Evolutionary conservation across 768 basidiomycete genomes (phyloP), one percentile per base, ranked within the genome.

Genomic region (Suillus subaureus): DNA sequence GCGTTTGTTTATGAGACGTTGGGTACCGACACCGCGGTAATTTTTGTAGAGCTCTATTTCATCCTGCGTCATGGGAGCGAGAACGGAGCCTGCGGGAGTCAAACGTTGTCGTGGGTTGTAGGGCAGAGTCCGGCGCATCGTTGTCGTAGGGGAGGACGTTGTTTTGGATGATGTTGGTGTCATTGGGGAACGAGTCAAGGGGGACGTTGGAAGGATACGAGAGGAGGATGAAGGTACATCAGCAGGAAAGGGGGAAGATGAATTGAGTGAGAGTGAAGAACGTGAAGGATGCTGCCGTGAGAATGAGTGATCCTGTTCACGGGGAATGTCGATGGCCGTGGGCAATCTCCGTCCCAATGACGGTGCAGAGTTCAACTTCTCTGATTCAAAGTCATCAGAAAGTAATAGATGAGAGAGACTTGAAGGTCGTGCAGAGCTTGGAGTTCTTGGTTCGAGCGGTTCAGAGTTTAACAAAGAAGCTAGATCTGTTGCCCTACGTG

Each of bases 401-500:
- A 76, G 72, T 6, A 82, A 69, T 26, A 82, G 70, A 67, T 82
- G 81, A 1, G 81, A 80, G 66, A 82, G 69, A 54, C 81, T 81
- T 42, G 87, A 85, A 47, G 84, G 77, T 12, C 73, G 74, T 51
- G 79, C 76, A 49, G 79, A 76, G 67, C 63, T 72, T 70, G 73
- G 70, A 68, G 79, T 70, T 71, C 78, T 65, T 69, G 76, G 78
- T 26, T 78, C 77, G 55, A 74, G 78, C n/a, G 84, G 76, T 67
- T 84, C 84, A 67, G 84, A 82, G 79, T 93, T 92, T 77, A 93
- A 87, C 31, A 93, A 83, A 51, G 89, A 86, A 47, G 91, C 84
- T n/a, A 93, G 83, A 78, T 89, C 88, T 35, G 91, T 93, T 11
- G 91, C 89, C 31, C 91, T 83, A 64, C 89, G 84, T 39, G 80